Evolutionary conservation across 2,329 filamentous ascomycete species (phyloP).

Genomic region (Phaeosphaeriaceae sp.): DNA sequence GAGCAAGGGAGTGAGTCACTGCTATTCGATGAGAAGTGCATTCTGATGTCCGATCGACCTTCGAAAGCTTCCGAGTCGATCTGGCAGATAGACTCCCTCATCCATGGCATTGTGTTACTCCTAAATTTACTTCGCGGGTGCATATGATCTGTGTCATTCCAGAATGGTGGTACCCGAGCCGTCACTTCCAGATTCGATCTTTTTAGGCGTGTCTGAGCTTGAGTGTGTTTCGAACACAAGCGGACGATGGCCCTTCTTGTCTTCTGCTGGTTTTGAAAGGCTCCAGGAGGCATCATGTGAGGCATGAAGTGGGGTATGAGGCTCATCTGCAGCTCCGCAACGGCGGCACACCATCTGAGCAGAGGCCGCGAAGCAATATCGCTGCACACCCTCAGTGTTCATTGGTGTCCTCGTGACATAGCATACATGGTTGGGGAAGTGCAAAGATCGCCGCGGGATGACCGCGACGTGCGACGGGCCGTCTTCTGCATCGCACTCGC

Average conservation of each 20-base stretch:
- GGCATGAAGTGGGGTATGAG: not conserved
- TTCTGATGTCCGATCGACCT: not conserved
- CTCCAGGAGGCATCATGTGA: not conserved
- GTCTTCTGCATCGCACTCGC: slow-evolving; percentile 22
- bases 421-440: slow-evolving; percentile 17
- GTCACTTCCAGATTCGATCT: not conserved
- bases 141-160: slow-evolving; percentile 1
- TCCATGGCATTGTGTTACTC: not conserved
- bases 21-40: not conserved
- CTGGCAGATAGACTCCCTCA: not conserved
- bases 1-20: not conserved
- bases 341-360: slow-evolving; percentile 12
- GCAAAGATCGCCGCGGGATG: slow-evolving; percentile 33
- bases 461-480: slow-evolving; percentile 40
- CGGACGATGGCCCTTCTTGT: not conserved
- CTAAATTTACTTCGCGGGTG: not conserved
- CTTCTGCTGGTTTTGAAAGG: not conserved
- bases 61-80: not conserved
- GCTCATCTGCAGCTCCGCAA: not conserved
- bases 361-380: slow-evolving; percentile 7
- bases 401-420: slow-evolving; percentile 33
- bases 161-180: slow-evolving; percentile 5
- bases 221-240: slow-evolving; percentile 2
- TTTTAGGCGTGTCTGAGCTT: not conserved
- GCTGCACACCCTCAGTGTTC: slow-evolving; percentile 17